phyloP scores from a whole-genome alignment of 1,284 basidiomycete species.

The Ganoderma multipileum region DNA sequence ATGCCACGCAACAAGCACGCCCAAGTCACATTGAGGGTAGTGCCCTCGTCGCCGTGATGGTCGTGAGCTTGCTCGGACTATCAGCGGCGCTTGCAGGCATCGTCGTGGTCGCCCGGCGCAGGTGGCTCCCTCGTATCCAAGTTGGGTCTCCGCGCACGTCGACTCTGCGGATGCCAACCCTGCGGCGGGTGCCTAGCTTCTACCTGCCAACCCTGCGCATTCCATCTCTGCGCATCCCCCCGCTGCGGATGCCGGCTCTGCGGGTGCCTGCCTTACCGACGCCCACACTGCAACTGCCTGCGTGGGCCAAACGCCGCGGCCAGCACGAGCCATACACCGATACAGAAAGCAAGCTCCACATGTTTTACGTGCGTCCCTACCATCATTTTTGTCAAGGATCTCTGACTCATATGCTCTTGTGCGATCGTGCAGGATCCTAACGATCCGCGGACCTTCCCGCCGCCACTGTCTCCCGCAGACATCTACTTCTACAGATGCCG shows the following conservation, averaged over 20 bases:
- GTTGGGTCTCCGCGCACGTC: not conserved
- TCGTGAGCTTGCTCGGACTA: not conserved
- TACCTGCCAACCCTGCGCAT: not conserved
- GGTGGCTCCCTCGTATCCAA: not conserved
- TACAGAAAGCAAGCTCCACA: not conserved
- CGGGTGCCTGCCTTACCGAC: not conserved
- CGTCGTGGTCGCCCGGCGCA: not conserved
- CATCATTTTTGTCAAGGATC: too few species aligned
- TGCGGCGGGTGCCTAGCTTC: not conserved
- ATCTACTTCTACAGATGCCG: not conserved
- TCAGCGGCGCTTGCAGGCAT: not conserved
- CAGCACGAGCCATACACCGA: not conserved
- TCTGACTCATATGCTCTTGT: too few species aligned
- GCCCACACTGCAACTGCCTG: not conserved
- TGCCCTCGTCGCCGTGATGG: not conserved
- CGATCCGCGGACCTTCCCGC: conserved; percentile 4
- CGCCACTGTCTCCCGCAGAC: not conserved
- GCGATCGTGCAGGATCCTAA: not conserved
- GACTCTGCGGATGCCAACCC: not conserved
- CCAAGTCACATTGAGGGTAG: not conserved
- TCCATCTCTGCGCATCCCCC: not conserved
- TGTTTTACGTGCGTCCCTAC: not conserved
- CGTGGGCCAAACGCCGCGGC: not conserved
- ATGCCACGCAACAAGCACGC: not conserved
- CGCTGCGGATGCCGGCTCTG: not conserved